Evolutionary conservation across 2,329 filamentous ascomycete genomes (phyloP).

Genomic region (Tolypocladium paradoxum): DNA sequence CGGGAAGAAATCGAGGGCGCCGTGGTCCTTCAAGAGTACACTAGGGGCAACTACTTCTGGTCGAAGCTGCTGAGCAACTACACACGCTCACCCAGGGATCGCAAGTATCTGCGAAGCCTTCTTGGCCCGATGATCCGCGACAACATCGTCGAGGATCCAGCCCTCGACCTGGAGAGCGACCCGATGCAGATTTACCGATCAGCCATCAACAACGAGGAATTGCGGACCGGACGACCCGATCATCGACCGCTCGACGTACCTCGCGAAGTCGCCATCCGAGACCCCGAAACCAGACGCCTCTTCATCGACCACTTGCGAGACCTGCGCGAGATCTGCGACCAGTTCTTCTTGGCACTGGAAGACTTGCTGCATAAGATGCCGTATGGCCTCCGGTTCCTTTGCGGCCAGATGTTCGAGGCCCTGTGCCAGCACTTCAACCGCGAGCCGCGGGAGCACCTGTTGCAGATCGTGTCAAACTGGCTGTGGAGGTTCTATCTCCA

Average conservation of each 20-base stretch:
- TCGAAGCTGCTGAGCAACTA: conserved; percentile 77
- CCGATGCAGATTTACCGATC: conserved; percentile 95
- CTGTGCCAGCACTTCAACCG: conserved; percentile 68
- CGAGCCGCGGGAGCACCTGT: conserved; percentile 65
- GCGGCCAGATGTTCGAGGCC: conserved; percentile 73
- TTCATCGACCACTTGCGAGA: conserved; percentile 95
- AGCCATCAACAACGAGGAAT: conserved; percentile 92
- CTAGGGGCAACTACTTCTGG: conserved; percentile 90
- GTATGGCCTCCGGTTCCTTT: conserved; percentile 82
- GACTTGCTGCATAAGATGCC: conserved; percentile 81
- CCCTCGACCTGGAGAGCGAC: conserved; percentile 88
- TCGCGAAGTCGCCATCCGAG: conserved; percentile 88
- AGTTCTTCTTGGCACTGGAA: conserved; percentile 74
- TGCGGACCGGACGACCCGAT: conserved; percentile 79
- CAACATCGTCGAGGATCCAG: conserved; percentile 85
- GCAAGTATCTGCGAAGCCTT: conserved; percentile 83
- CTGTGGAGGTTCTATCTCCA: conserved; percentile 91
- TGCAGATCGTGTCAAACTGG: conserved; percentile 83
- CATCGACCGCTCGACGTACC: conserved; percentile 73
- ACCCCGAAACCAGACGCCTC: conserved; percentile 80
- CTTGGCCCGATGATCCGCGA: conserved; percentile 78
- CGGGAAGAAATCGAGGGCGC: conserved; percentile 75
- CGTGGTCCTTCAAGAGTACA: conserved; percentile 67
- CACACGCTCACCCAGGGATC: conserved; percentile 78
- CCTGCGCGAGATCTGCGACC: conserved; percentile 85